Conservation (phyloP, 2,329 filamentous ascomycete genomes). For the Berkeleyomyces basicola region DNA sequence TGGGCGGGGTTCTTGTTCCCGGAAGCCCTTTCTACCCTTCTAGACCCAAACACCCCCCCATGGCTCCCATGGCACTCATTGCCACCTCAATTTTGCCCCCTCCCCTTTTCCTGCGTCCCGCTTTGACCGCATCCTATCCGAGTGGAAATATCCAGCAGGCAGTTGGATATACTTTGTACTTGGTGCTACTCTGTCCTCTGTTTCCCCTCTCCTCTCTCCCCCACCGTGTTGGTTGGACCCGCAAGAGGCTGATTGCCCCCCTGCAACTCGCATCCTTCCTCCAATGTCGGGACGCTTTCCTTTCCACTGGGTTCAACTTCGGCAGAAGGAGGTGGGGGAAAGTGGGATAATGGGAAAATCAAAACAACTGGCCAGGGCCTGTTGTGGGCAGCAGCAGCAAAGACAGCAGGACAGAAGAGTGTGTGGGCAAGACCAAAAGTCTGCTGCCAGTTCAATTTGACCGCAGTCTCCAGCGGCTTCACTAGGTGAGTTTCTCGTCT, state of each 20-base stretch:
- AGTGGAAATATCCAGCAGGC: too few relatives aligned
- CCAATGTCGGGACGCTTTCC: conserved; percentile 1
- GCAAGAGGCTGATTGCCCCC: neutral
- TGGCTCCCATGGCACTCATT: neutral
- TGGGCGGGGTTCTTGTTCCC: neutral
- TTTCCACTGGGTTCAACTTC: neutral
- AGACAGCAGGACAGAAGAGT: neutral
- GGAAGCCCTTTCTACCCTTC: neutral
- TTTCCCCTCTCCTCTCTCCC: too few relatives aligned
- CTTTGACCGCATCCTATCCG: neutral
- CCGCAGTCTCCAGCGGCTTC: neutral
- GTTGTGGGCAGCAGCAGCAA: neutral
- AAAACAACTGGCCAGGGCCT: neutral
- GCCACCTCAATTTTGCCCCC: neutral
- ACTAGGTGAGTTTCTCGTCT: neutral
- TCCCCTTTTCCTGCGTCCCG: neutral
- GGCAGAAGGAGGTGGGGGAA: neutral
- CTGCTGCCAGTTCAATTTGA: neutral
- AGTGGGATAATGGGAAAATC: neutral
- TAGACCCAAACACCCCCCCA: too few relatives aligned
- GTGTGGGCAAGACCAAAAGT: neutral
- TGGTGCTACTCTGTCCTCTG: too few relatives aligned
- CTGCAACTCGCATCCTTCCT: neutral
- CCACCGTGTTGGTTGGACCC: neutral
- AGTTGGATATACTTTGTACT: too few relatives aligned